Evolutionary conservation across 176 grass and related monocot species (phyloP).

Genomic region (Puya raimondii): DNA sequence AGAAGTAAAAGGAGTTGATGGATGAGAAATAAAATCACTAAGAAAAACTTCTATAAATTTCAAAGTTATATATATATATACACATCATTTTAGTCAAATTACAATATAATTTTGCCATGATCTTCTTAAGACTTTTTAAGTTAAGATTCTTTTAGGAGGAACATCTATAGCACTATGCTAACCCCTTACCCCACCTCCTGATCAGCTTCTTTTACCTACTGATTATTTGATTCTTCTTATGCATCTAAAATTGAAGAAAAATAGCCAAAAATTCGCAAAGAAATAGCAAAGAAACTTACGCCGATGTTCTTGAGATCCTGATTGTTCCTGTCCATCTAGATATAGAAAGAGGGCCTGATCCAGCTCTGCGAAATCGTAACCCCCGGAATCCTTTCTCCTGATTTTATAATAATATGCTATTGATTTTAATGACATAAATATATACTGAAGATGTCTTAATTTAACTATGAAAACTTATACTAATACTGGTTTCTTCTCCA

Average conservation of each 20-base stretch:
- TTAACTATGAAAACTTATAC: background rate
- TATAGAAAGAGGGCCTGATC: slow-evolving; percentile 53
- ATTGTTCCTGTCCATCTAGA: slow-evolving; percentile 44
- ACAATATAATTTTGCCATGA: no score
- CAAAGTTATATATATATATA: no score
- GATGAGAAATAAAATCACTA: no score
- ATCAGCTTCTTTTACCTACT: background rate
- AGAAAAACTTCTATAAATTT: no score
- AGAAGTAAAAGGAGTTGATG: no score
- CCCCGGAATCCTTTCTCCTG: slow-evolving; percentile 37
- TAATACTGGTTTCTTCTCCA: background rate
- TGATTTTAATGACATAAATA: background rate
- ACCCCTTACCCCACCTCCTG: background rate
- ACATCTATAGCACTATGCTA: background rate
- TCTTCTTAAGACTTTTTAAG: no score
- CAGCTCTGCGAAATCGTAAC: slow-evolving; percentile 50
- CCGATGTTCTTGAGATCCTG: slow-evolving; percentile 36
- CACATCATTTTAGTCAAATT: no score
- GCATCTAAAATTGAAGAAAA: background rate
- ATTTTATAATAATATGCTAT: background rate
- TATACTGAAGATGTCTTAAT: background rate
- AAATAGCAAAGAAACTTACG: slow-evolving; percentile 15
- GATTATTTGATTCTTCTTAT: background rate
- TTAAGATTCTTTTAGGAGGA: background rate
- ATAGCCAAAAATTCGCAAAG: slow-evolving; percentile 1